phyloP scores from a whole-genome alignment of 2,329 filamentous ascomycete species.

The Fusarium proliferatum region DNA sequence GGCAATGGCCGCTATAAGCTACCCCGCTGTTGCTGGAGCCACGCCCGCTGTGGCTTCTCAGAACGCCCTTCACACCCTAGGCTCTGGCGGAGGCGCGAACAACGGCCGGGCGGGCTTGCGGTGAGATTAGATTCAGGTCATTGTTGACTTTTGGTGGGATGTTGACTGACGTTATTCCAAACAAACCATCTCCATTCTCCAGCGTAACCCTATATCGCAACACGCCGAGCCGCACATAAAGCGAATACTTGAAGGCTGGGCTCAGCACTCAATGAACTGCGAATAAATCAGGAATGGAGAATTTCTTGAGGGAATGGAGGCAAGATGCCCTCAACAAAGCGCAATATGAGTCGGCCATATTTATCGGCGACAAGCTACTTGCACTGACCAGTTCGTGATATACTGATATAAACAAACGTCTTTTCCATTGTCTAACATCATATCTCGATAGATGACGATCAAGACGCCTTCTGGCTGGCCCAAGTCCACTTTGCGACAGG shows the following conservation, averaged over 20 bases:
- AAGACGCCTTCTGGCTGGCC: slow-evolving; percentile 97
- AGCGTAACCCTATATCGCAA: not conserved
- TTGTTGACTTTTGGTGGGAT: slow-evolving; percentile 42
- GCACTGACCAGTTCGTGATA: slow-evolving; percentile 84
- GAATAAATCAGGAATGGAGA: slow-evolving; percentile 74
- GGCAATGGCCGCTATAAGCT: slow-evolving; percentile 37
- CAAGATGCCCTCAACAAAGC: slow-evolving; percentile 96
- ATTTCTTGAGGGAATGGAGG: slow-evolving; percentile 92
- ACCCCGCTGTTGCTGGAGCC: slow-evolving; percentile 46
- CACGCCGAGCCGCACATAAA: not conserved
- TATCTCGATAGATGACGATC: slow-evolving; percentile 77
- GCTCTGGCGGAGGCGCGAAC: slow-evolving; percentile 9
- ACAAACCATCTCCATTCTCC: slow-evolving; percentile 25
- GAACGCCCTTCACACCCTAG: slow-evolving; percentile 38
- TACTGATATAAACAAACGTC: not conserved
- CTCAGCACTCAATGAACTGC: not conserved
- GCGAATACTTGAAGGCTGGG: not conserved
- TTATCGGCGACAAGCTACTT: slow-evolving; percentile 95
- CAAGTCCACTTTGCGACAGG: slow-evolving; percentile 96
- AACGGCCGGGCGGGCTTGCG: slow-evolving; percentile 12
- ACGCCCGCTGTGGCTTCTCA: slow-evolving; percentile 39
- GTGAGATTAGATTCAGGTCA: slow-evolving; percentile 13
- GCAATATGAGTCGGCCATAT: slow-evolving; percentile 96
- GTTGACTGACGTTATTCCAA: slow-evolving; percentile 31
- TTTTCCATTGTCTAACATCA: slow-evolving; percentile 7